A percentile compares a stretch with the other conserved stretches of the same genome.
Conservation (phyloP, 768 basidiomycete species). For the Podaxis rugospora region DNA sequence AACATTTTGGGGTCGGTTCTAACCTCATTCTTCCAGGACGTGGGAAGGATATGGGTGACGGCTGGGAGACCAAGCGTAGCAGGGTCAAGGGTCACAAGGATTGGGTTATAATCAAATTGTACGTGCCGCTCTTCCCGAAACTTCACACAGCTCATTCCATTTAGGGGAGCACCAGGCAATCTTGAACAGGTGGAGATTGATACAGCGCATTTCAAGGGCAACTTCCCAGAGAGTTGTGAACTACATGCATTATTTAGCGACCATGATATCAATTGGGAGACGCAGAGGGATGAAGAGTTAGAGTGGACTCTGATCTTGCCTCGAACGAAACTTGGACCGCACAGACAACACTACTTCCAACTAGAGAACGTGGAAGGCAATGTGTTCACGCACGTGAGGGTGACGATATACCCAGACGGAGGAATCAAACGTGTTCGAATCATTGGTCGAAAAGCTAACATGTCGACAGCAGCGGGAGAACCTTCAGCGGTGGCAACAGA, state of each 20-base stretch:
- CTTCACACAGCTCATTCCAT: constrained; percentile 2
- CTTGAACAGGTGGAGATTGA: constrained; percentile 85
- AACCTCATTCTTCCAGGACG: constrained; percentile 91
- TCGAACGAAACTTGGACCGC: constrained; percentile 79
- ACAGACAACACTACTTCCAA: constrained; percentile 87
- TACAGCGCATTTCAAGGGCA: constrained; percentile 93
- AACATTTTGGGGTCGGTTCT: constrained; percentile 90
- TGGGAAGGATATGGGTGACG: constrained; percentile 94
- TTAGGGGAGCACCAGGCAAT: constrained; percentile 68
- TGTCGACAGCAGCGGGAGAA: constrained; percentile 3
- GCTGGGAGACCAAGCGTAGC: constrained; percentile 97
- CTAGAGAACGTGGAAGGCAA: constrained; percentile 57
- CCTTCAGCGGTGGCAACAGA: background rate
- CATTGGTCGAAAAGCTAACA: constrained; percentile 48
- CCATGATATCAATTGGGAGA: constrained; percentile 33
- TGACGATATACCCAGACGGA: constrained; percentile 93
- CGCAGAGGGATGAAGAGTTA: constrained; percentile 32
- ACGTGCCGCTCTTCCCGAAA: constrained; percentile 24
- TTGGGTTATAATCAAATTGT: constrained; percentile 90
- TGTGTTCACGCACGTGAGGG: constrained; percentile 76
- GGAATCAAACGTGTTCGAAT: constrained; percentile 92
- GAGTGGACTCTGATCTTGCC: constrained; percentile 75
- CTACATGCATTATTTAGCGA: constrained; percentile 53
- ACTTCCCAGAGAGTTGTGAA: constrained; percentile 88
- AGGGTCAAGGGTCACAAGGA: constrained; percentile 78